Conservation (phyloP, 345 rosid species). For the Triadica sebifera region DNA sequence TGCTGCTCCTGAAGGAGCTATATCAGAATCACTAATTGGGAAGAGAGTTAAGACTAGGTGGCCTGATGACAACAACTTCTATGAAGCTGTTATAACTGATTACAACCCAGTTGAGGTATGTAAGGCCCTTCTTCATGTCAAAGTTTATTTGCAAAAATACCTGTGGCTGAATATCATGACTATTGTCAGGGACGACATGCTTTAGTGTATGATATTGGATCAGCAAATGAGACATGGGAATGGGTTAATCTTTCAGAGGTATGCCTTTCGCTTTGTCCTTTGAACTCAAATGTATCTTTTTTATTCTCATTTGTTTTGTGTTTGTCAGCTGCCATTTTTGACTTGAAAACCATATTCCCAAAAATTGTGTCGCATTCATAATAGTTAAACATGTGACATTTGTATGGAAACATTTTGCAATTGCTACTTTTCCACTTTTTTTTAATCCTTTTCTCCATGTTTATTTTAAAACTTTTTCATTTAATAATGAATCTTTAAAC, state of each 20-base stretch:
- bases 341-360: not conserved
- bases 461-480: not conserved
- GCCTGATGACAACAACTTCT: slow-evolving; percentile 94
- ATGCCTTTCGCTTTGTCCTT: slow-evolving; percentile 10
- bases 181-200: slow-evolving; percentile 70
- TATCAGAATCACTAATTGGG: slow-evolving; percentile 54
- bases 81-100: slow-evolving; percentile 78
- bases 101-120: slow-evolving; percentile 59
- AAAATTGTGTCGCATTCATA: not conserved
- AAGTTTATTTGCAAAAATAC: slow-evolving; percentile 1
- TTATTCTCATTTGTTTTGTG: slow-evolving; percentile 1
- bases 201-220: slow-evolving; percentile 74
- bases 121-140: slow-evolving; percentile 19
- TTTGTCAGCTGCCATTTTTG: not conserved
- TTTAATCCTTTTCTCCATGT: not conserved
- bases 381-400: not conserved
- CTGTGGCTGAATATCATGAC: slow-evolving; percentile 9
- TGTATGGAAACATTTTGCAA: not conserved
- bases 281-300: not conserved
- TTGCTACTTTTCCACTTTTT: not conserved
- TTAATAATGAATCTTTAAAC: not conserved
- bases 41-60: slow-evolving; percentile 76
- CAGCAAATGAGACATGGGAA: slow-evolving; percentile 82
- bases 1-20: slow-evolving; percentile 42
- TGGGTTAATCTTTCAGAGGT: slow-evolving; percentile 93